phyloP scores from a whole-genome alignment of 2,329 filamentous ascomycete genomes.

The Sordariomycetes sp. region DNA sequence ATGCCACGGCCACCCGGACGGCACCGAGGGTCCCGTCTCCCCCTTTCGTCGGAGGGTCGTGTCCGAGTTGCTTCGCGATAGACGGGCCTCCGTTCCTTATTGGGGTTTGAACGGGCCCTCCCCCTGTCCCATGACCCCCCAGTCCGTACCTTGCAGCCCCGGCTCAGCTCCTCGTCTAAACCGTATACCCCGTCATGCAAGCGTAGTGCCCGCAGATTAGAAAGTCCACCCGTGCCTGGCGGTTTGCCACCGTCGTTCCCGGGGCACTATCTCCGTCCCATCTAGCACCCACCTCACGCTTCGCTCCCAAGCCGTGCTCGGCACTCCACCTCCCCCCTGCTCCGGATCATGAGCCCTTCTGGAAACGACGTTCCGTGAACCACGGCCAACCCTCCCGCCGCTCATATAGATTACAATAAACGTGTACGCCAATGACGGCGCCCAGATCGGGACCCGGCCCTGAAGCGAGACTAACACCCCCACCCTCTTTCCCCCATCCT shows the following conservation, averaged over 20 bases:
- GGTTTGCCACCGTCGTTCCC: background rate
- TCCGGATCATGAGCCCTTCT: background rate
- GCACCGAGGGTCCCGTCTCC: background rate
- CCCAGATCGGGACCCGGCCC: background rate
- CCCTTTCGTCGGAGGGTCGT: constrained; percentile 15
- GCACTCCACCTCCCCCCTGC: background rate
- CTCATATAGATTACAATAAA: constrained; percentile 1
- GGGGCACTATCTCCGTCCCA: background rate
- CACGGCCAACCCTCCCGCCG: background rate
- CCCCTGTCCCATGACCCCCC: background rate
- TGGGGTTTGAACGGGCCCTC: constrained; percentile 6
- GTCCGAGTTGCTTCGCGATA: constrained; percentile 14
- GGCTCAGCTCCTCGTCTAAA: background rate
- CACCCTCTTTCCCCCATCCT: background rate
- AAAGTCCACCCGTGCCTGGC: background rate
- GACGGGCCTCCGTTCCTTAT: constrained; percentile 24
- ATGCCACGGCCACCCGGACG: background rate
- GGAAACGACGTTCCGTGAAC: background rate
- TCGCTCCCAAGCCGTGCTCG: background rate
- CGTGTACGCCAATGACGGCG: background rate
- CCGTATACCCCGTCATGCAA: background rate
- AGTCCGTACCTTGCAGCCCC: background rate
- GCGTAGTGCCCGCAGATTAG: background rate
- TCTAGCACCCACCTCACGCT: background rate
- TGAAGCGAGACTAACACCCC: background rate